Base-by-base conservation (phyloP, 129 eudicot species). In the Flaveria brownii region DNA sequence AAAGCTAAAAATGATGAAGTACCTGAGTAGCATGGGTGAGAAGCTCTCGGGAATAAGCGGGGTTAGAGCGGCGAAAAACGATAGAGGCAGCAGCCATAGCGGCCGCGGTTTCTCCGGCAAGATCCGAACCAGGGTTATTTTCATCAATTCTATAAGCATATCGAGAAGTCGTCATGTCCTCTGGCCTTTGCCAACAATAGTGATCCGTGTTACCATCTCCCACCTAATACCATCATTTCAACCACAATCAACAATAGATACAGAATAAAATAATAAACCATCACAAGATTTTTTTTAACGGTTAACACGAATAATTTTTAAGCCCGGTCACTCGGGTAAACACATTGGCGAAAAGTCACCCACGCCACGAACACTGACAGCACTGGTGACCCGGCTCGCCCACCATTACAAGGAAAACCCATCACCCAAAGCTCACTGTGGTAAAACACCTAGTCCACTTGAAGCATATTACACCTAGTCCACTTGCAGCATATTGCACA, bases 181-280 rank as follows among this genome's bases (percentile, higher is more conserved):
- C 97, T 3, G 96, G 93, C 71, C 97, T 78, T 80, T 92, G 93
- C 97, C 96, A 92, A 71, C 97, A 92, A 15, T 76, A 75, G 28
- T 92, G 97, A 28, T 92, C 97, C 1, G 93, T 84, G 20, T 83
- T 77, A 20, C 92, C 96, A 15, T 92, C 97, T 22, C 97, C 97
- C 7, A 92, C 97, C 94, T 88, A 67, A 36, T 22, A 20, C 3
- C 41, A 26, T 26, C 3, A 25, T 12, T 15, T 0, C 28, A 4
- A 57, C 1, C 15, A 7, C 2, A 20, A 3, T 22, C 36, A 57
- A 60, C 15, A 45, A 45, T 14, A 0, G 10, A 9, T 14, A 7
- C 49, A 0, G 22, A 9, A 45, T 45, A 45, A 45, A 8, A 45
- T 36, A 12, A 45, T 45, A 45, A 8, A 43, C 4, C 2, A 10